Evolutionary conservation across 257 asterid species (phyloP), one percentile per base, ranked within the genome.

Genomic region (Nyctanthes arbortristis): DNA sequence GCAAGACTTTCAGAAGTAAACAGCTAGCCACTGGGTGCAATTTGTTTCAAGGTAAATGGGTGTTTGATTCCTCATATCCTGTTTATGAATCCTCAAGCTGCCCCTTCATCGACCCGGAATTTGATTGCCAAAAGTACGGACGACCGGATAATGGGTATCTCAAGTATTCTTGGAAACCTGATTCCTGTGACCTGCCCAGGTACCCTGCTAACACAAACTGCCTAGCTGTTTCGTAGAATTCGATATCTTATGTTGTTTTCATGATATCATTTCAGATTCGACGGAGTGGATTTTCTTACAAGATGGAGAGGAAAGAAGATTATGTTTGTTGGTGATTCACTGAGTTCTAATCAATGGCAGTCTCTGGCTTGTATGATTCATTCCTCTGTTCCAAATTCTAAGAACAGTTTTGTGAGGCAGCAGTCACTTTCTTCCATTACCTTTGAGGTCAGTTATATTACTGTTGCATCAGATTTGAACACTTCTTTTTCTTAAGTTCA

Each of bases 291-390:
- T 6, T 54, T 84, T 54, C 30, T 86, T 34, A 72, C 56, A 9
- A 84, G 75, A 78, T 86, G 89, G 92, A 76, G 56, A 33, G 88
- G 85, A 32, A 82, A 86, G 84, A 86, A 82, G 82, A 80, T 86
- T 29, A 86, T 84, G 87, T 78, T 83, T 20, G 92, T 81, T 56
- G 92, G 89, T 0, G 91, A 85, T 66, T 85, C 88, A 25, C 49
- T 86, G 62, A 86, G 92, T 40, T 70, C 74, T 11, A 86, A 86
- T 63, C 88, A 84, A 35, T 86, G 92, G 92, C 77, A 69, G 58
- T 86, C 92, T 45, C 70, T 84, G 32, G 79, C 45, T 10, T 84
- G 88, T 61, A 70, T 81, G 81, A 56, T 82, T 22, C 77, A 80
- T 35, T 84, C 86, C 68, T 75, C 88, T 33, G 77, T 65, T 61